phyloP scores from a whole-genome alignment of 768 basidiomycete species.

The Collybiopsis confluens region DNA sequence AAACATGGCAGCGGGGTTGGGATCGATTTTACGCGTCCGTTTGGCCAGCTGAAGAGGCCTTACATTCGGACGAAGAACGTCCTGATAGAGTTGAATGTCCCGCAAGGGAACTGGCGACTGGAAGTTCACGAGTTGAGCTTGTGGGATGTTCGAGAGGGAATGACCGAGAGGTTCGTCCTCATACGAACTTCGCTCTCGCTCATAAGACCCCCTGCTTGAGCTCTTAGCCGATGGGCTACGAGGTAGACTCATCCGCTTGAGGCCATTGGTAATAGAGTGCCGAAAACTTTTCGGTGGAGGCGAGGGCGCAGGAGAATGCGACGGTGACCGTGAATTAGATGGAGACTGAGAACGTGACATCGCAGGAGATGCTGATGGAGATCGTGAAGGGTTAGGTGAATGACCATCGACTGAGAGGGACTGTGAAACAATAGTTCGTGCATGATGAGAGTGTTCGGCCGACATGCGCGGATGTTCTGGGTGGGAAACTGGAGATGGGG shows the following conservation, averaged over 20 bases:
- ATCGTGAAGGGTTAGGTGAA: constrained; percentile 11
- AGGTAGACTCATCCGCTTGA: constrained; percentile 42
- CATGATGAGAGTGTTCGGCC: constrained; percentile 11
- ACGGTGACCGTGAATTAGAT: neutral
- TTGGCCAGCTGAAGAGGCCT: neutral
- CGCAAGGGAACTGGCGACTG: neutral
- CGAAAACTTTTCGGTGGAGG: constrained; percentile 48
- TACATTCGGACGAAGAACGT: neutral
- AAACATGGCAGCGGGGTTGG: constrained; percentile 65
- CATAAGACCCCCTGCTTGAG: constrained; percentile 1
- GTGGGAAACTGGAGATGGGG: neutral
- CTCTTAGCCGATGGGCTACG: constrained; percentile 4
- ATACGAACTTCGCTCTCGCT: neutral
- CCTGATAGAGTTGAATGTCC: neutral
- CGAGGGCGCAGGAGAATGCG: neutral
- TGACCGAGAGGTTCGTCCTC: neutral
- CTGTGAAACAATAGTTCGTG: constrained; percentile 7
- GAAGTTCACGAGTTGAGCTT: neutral
- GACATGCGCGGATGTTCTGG: constrained; percentile 11
- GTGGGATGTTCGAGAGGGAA: neutral
- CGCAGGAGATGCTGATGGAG: constrained; percentile 13
- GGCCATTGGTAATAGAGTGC: constrained; percentile 39
- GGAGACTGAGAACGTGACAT: constrained; percentile 8
- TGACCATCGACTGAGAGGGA: constrained; percentile 8
- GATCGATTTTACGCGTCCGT: neutral